Evolutionary conservation across 306 rosid genomes (phyloP).

Genomic region (Macrotyloma uniflorum): DNA sequence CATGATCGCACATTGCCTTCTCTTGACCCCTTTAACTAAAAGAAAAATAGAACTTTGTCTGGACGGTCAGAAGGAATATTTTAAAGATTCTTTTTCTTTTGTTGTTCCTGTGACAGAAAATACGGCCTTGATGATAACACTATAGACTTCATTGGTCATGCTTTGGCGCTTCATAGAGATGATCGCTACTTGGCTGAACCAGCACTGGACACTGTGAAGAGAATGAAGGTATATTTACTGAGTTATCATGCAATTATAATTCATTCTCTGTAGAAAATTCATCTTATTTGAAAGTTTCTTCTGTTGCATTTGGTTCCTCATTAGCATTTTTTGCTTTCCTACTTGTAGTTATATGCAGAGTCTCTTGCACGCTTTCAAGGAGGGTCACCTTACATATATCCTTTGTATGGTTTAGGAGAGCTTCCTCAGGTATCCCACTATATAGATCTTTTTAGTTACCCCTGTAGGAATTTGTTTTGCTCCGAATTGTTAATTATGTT

Average conservation of each 20-base stretch:
- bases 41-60: conserved; percentile 21
- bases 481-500: neutral
- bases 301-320: conserved; percentile 23
- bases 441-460: neutral
- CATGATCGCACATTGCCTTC: neutral
- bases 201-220: conserved; percentile 91
- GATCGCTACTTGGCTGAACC: conserved; percentile 85
- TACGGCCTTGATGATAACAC: conserved; percentile 95
- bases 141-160: conserved; percentile 93
- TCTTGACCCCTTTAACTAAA: conserved; percentile 6
- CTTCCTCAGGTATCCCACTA: conserved; percentile 84
- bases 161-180: conserved; percentile 97
- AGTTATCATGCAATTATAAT: conserved; percentile 19
- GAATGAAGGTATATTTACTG: conserved; percentile 77
- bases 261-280: conserved; percentile 23
- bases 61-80: conserved; percentile 3
- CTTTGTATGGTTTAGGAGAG: conserved; percentile 98
- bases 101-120: conserved; percentile 66
- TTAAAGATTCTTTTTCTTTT: conserved; percentile 17
- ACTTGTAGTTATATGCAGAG: conserved; percentile 81
- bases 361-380: conserved; percentile 98
- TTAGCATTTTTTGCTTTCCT: conserved; percentile 33
- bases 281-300: conserved; percentile 14
- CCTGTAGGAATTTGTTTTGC: conserved; percentile 7
- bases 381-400: conserved; percentile 97